These are phyloP conservation scores for Datura wrightii DNA, from an alignment of 257 asterid species.

Conservation along the genomic window DNA sequence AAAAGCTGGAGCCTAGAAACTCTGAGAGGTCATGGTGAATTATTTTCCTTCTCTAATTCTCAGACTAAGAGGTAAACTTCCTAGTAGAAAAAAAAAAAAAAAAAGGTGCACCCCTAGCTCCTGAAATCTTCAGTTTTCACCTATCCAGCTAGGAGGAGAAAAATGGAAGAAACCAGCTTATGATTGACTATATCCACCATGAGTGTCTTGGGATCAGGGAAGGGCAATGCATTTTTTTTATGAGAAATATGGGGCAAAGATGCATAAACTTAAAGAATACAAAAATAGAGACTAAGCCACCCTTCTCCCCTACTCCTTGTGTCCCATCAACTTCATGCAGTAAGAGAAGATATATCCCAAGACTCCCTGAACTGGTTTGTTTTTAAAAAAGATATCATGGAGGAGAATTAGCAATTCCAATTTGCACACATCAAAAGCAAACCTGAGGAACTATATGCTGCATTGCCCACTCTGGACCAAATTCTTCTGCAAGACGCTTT, in stretches of 20 bases:
- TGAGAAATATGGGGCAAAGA: background rate
- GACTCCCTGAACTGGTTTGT: background rate
- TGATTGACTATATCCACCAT: background rate
- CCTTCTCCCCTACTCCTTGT: background rate
- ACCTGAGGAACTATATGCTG: conserved; percentile 76
- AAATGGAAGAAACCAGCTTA: background rate
- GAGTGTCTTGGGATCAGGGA: no score
- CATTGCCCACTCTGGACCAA: conserved; percentile 72
- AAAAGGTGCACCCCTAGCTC: background rate
- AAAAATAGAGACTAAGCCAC: background rate
- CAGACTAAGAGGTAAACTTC: conserved; percentile 3
- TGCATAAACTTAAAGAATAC: background rate
- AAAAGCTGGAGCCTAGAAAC: background rate
- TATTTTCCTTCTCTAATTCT: background rate
- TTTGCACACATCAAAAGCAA: conserved; percentile 9
- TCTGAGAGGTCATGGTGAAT: background rate
- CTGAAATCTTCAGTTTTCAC: background rate
- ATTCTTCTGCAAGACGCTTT: conserved; percentile 65
- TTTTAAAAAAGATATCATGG: background rate
- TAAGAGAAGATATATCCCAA: background rate
- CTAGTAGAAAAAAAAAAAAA: background rate
- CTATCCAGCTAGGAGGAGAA: background rate
- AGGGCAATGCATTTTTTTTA: background rate
- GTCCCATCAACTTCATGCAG: background rate
- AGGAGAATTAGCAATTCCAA: background rate